Conservation (phyloP, 805 yeast species). For the Candida stauntonica region DNA sequence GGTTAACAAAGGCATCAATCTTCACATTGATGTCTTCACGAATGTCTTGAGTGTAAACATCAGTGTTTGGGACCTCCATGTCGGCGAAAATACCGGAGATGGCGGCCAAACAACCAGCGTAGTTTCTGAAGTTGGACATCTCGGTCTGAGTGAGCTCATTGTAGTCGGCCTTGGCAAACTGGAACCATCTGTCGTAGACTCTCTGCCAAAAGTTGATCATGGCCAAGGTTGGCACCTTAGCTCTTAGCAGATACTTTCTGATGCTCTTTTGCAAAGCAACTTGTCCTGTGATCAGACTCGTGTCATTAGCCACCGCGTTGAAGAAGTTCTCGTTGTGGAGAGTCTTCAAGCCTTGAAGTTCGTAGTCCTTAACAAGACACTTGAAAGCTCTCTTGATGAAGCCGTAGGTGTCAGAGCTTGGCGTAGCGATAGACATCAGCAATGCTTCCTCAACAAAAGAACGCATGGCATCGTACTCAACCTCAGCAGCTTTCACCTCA, state of each 20-base stretch:
- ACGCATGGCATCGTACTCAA: slow-evolving; percentile 27
- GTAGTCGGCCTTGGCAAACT: slow-evolving; percentile 21
- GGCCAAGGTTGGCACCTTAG: slow-evolving; percentile 30
- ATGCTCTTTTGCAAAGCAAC: slow-evolving; percentile 70
- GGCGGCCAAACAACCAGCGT: slow-evolving; percentile 70
- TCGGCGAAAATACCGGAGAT: slow-evolving; percentile 58
- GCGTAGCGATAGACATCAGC: slow-evolving; percentile 47
- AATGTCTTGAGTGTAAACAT: slow-evolving; percentile 16
- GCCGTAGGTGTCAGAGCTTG: slow-evolving; percentile 45
- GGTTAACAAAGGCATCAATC: slow-evolving; percentile 45
- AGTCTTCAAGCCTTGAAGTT: slow-evolving; percentile 6
- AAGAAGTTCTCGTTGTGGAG: slow-evolving; percentile 35
- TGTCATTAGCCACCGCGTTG: slow-evolving; percentile 46
- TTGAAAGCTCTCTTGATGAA: slow-evolving; percentile 40
- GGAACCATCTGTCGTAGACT: slow-evolving; percentile 48
- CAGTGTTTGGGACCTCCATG: slow-evolving; percentile 19
- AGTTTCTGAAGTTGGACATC: slow-evolving; percentile 51
- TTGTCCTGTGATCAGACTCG: slow-evolving; percentile 58
- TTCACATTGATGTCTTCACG: slow-evolving; percentile 32
- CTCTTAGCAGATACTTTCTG: slow-evolving; percentile 34
- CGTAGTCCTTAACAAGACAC: slow-evolving; percentile 25
- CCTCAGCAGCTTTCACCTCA: slow-evolving; percentile 25
- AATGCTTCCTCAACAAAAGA: slow-evolving; percentile 47
- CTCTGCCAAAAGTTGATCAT: slow-evolving; percentile 38
- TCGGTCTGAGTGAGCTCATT: slow-evolving; percentile 32